A percentile compares a stretch with the other conserved stretches of the same genome.
Conservation (phyloP, 768 basidiomycete species). For the Mycena metata region DNA sequence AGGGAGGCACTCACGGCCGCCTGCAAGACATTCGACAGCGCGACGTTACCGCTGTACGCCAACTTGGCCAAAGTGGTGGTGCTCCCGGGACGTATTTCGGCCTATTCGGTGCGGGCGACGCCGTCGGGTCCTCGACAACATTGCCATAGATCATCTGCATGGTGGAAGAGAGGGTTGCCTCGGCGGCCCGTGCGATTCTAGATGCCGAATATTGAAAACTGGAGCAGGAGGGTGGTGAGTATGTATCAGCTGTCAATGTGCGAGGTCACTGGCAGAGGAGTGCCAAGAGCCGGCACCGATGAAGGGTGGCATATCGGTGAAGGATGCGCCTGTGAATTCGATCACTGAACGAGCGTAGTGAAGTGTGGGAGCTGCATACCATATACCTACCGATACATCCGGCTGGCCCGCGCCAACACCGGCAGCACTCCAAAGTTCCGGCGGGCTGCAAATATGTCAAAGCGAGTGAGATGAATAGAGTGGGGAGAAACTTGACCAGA, state of each 20-base stretch:
- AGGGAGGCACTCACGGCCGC: slow-evolving; percentile 32
- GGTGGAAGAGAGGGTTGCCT: slow-evolving; percentile 42
- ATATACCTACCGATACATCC: too few species aligned
- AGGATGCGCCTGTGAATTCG: slow-evolving; percentile 12
- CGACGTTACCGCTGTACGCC: slow-evolving; percentile 40
- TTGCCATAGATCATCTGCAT: slow-evolving; percentile 38
- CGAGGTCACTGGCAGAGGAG: too few species aligned
- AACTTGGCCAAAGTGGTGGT: slow-evolving; percentile 40
- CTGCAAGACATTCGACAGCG: slow-evolving; percentile 35
- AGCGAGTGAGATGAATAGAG: too few species aligned
- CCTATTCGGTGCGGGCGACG: slow-evolving; percentile 39
- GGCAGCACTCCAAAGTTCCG: slow-evolving; percentile 30
- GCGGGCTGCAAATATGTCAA: slow-evolving; percentile 18
- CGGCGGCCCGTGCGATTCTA: slow-evolving; percentile 40
- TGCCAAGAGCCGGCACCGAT: too few species aligned
- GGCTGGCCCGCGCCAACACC: too few species aligned
- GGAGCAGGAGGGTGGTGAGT: background rate
- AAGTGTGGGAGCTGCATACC: too few species aligned
- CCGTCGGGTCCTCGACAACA: slow-evolving; percentile 38
- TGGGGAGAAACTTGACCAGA: slow-evolving; percentile 25
- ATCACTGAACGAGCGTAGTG: too few species aligned
- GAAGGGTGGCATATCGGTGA: too few species aligned
- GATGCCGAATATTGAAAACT: slow-evolving; percentile 44
- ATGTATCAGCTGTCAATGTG: background rate
- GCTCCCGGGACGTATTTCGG: slow-evolving; percentile 29